Evolutionary conservation across 73 alveolate species (phyloP).

Genomic region (Paraurostyla sp.): DNA sequence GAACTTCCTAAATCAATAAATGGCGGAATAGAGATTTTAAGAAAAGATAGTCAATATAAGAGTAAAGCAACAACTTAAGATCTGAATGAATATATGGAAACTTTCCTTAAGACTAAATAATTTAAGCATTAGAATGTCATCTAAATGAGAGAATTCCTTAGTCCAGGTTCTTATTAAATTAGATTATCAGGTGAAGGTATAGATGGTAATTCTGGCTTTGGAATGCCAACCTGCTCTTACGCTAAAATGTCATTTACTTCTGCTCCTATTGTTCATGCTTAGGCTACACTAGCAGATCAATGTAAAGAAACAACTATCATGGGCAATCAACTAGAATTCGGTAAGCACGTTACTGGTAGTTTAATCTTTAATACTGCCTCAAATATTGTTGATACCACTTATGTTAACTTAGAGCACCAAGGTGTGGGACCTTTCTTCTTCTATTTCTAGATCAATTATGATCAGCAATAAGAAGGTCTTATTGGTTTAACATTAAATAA

Average conservation of each 20-base stretch:
- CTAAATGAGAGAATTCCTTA: not conserved
- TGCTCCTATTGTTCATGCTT: not conserved
- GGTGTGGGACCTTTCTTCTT: conserved; percentile 44
- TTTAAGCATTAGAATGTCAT: not conserved
- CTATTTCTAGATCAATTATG: conserved; percentile 1
- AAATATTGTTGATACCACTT: conserved; percentile 17
- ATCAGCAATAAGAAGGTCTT: conserved; percentile 1
- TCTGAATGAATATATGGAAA: not conserved
- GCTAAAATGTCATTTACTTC: not conserved
- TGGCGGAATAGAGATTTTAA: not conserved
- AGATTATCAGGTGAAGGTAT: not conserved
- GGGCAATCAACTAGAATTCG: conserved; percentile 2
- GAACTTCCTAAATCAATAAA: conserved; percentile 13
- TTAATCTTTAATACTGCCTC: not conserved
- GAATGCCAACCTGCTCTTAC: not conserved
- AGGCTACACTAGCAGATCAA: not conserved
- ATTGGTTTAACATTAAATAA: not conserved
- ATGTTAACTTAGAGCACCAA: not conserved
- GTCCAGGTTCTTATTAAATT: not conserved
- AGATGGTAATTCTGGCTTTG: not conserved
- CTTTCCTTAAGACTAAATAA: not conserved
- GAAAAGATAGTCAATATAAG: not conserved
- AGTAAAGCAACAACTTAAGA: not conserved
- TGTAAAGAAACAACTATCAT: not conserved
- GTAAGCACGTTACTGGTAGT: not conserved